Percentiles rank a stretch among this genome's conserved stretches.
phyloP scores from a whole-genome alignment of 225 moss, liverwort and hornwort species.

The Pleurozium schreberi region DNA sequence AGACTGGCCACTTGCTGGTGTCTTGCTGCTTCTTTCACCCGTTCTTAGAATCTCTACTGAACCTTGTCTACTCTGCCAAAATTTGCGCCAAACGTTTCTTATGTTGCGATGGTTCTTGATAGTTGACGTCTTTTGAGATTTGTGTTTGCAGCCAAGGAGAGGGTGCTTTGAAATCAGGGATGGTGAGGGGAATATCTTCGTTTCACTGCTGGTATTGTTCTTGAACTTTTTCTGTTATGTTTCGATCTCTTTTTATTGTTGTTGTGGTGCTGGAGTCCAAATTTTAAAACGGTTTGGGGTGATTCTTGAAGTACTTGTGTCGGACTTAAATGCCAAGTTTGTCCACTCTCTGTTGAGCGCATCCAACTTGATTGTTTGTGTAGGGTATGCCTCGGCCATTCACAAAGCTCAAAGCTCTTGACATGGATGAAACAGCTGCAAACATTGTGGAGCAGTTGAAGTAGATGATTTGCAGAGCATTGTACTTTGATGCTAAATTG shows the following conservation, averaged over 20 bases:
- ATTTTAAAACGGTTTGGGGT: neutral
- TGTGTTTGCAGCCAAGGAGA: conserved; percentile 71
- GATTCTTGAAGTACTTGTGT: neutral
- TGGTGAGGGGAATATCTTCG: conserved; percentile 35
- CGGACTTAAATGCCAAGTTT: neutral
- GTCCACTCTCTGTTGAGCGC: neutral
- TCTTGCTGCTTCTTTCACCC: neutral
- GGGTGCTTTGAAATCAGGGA: conserved; percentile 92
- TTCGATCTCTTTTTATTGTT: neutral
- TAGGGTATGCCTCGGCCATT: conserved; percentile 84
- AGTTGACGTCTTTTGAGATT: neutral
- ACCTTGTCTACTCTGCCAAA: neutral
- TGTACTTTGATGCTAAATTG: neutral
- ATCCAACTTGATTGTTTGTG: conserved; percentile 1
- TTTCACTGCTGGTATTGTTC: conserved; percentile 64
- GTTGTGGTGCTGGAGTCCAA: neutral
- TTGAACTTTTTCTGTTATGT: neutral
- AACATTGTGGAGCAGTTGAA: conserved; percentile 57
- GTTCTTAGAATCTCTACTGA: neutral
- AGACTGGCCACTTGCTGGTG: neutral
- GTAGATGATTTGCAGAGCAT: conserved; percentile 7
- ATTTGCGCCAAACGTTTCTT: neutral
- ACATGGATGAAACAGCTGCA: conserved; percentile 54
- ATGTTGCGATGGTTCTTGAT: neutral
- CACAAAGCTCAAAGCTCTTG: conserved; percentile 66